Base-by-base conservation (phyloP, 768 basidiomycete genomes). In the Amanita polypyramis region DNA sequence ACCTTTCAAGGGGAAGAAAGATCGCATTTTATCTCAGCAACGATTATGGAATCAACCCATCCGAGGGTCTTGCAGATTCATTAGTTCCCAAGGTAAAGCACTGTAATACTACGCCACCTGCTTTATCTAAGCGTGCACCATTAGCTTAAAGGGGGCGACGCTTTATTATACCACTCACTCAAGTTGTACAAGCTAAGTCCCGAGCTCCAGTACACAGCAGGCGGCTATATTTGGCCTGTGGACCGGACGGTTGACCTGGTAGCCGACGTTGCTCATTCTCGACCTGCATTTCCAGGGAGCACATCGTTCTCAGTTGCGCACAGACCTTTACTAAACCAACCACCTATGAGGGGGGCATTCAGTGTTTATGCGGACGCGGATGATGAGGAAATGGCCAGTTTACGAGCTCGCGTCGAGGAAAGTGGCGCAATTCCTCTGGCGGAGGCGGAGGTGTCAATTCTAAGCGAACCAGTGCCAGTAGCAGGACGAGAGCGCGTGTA, bases 181-280 rank as follows among this genome's bases (percentile, higher is more conserved):
- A 86, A 84, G 61, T 62, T 82, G 33, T 86, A 80, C 69, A 87
- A 87, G 51, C 76, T 90, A 39, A 62, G 66, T 1, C 83, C 85
- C 0, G 83, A 83, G 51, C 71, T 90, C 1, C 83, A 83, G 51
- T 90, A 85, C 82, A 78, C 80, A 14, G 87, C 88, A 27, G 86
- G 85, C 1, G 85, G 85, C 15, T 88, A 83, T 60, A 70, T 90
- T 52, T 90, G 88, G 87, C 79, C 85, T 0, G 69, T 77, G 20
- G 82, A 85, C 56, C 75, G 76, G 43, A 73, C 76, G 0, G 80
- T 88, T 15, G 83, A 88, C 56, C 73, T 76, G 47, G 70, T 70
- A 33, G 67, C 67, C 44, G 76, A 80, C 33, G 49, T 29, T 25
- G 35, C 34, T 14, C 33, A 44, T 25, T 21, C 61, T 56, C 4